Evolutionary conservation across 345 rosid species (phyloP), one percentile per base, ranked within the genome.

Genomic region (Eucalyptus globulus): DNA sequence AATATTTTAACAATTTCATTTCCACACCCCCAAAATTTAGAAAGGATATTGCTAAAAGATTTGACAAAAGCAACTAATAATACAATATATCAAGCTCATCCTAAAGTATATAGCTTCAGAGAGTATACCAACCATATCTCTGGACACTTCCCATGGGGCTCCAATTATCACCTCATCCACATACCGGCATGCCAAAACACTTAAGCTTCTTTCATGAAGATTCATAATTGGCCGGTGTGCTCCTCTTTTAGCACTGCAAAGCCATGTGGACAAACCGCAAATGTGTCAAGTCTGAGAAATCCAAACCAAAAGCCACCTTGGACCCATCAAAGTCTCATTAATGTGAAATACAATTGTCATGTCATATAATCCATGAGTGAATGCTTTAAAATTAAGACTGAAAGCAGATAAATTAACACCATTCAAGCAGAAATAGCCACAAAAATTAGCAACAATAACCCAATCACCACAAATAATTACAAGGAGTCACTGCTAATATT

Each of bases 151-250:
- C 93, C 92, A 90, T 24, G 98, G 98, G 87, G 97, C 97, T 86
- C 98, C 98, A 67, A 96, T 96, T 90, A 95, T 96, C 89, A 94
- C 97, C 91, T 96, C 98, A 87, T 96, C 98, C 31, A 95, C 97
- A 91, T 96, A 93, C 45, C 95, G 95, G 87, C 98, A 96, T 58
- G 97, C 97, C 92, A 96, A 89, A 69, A 95, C 97, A 88, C 95
- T 95, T 88, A 96, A 92, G 90, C 98, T 96, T 93, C 98, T 92
- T 91, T 96, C 98, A 89, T 96, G 97, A 88, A 96, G 95, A 94
- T 93, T 94, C 97, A 96, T 96, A 90, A 95, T 96, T 86, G 98
- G 98, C 31, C 95, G 95, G 91, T 95, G 96, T 17, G 91, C 91
- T 87, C 96, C 97, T 92, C 97, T 94, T 89, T 92, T 93, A 62